Conservation (phyloP, 129 eudicot genomes). For the Smallanthus sonchifolius region DNA sequence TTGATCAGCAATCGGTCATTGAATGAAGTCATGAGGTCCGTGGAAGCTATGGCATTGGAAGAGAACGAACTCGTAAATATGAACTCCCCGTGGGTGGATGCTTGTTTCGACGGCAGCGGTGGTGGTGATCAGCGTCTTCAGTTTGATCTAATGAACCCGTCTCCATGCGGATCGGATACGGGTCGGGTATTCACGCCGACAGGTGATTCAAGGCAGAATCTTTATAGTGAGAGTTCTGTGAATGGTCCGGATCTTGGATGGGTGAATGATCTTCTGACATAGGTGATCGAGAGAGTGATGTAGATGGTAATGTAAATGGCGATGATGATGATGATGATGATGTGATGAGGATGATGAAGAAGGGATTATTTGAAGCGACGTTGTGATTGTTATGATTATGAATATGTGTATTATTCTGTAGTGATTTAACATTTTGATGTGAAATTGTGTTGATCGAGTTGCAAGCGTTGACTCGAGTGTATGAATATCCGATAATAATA, state of each 20-base stretch:
- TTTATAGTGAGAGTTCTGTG: neutral
- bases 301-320: neutral
- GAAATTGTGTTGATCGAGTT: neutral
- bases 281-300: neutral
- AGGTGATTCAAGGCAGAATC: conserved; percentile 27
- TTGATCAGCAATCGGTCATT: neutral
- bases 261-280: conserved; percentile 31
- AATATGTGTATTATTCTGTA: neutral
- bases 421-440: neutral
- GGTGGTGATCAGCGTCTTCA: conserved; percentile 8
- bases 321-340: neutral
- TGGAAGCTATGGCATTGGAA: conserved; percentile 22
- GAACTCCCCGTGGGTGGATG: conserved; percentile 18
- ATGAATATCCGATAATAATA: no score
- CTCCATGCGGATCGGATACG: neutral
- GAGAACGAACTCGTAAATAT: conserved; percentile 9
- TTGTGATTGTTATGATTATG: neutral
- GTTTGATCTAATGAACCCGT: neutral
- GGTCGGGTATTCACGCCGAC: neutral
- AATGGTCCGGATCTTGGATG: conserved; percentile 34
- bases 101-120: neutral
- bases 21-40: conserved; percentile 9
- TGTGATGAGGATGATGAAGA: neutral
- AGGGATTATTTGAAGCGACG: neutral
- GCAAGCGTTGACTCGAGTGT: no score